Evolutionary conservation across 2,329 filamentous ascomycete genomes (phyloP).

Genomic region (Fonsecaea monophora): DNA sequence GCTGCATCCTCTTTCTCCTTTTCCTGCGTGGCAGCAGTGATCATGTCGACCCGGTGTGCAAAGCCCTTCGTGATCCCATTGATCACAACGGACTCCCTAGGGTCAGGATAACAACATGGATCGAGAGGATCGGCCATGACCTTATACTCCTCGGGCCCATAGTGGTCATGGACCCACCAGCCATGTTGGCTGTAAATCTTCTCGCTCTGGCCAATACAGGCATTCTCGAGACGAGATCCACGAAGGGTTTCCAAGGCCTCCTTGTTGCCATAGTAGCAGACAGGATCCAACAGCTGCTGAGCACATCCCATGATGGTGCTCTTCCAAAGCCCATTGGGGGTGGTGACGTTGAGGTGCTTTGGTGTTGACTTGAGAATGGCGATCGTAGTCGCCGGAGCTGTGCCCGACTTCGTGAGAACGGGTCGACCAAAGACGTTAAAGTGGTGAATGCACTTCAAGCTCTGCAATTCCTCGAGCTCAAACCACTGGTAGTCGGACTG

Average conservation of each 20-base stretch:
- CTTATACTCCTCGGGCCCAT: conserved; percentile 16
- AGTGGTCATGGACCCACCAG: conserved; percentile 22
- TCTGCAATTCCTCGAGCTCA: neutral
- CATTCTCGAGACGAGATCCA: conserved; percentile 28
- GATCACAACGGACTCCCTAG: conserved; percentile 17
- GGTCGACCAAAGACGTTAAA: conserved; percentile 28
- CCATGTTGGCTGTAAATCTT: conserved; percentile 25
- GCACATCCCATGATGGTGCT: conserved; percentile 20
- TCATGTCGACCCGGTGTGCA: conserved; percentile 14
- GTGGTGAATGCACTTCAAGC: conserved; percentile 30
- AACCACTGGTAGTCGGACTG: conserved; percentile 14
- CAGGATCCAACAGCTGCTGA: conserved; percentile 27
- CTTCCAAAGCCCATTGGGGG: conserved; percentile 18
- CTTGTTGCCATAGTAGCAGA: conserved; percentile 24
- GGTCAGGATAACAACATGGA: conserved; percentile 2
- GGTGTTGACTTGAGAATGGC: conserved; percentile 26
- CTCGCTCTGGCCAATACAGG: conserved; percentile 22
- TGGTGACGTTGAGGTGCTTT: conserved; percentile 24
- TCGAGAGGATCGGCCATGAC: conserved; percentile 18
- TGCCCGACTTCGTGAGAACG: conserved; percentile 26
- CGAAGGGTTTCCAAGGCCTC: conserved; percentile 18
- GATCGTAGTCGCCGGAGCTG: conserved; percentile 29
- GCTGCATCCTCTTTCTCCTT: conserved; percentile 18
- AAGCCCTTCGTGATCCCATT: conserved; percentile 28
- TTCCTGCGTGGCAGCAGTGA: conserved; percentile 24